These are phyloP conservation scores for Synchytrium microbalum DNA, from an alignment of 371 early-diverging fungal genomes.

Conservation along the genomic window DNA sequence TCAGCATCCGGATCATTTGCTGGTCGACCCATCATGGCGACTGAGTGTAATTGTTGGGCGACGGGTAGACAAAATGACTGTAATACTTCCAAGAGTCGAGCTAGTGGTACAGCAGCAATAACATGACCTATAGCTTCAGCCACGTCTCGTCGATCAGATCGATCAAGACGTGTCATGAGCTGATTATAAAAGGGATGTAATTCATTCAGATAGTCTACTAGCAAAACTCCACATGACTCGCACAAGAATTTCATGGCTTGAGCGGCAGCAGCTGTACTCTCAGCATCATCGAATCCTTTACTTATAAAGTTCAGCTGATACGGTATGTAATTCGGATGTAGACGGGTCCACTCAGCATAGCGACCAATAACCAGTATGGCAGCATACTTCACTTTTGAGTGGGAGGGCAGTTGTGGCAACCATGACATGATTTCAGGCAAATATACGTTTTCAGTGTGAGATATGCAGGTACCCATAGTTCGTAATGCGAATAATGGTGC, in stretches of 20 bases:
- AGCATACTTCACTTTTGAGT: slow-evolving; percentile 89
- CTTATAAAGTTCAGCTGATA: slow-evolving; percentile 78
- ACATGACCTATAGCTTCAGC: slow-evolving; percentile 86
- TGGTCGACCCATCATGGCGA: slow-evolving; percentile 19
- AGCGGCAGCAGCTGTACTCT: slow-evolving; percentile 75
- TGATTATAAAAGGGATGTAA: slow-evolving; percentile 70
- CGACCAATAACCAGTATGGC: slow-evolving; percentile 91
- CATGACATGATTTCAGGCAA: slow-evolving; percentile 84
- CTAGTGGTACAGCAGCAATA: slow-evolving; percentile 60
- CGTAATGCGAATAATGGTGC: slow-evolving; percentile 88
- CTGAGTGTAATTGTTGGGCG: slow-evolving; percentile 55
- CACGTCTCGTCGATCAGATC: slow-evolving; percentile 67
- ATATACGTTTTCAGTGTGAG: slow-evolving; percentile 56
- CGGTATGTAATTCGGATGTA: slow-evolving; percentile 78
- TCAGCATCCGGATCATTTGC: slow-evolving; percentile 10
- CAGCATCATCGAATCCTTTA: slow-evolving; percentile 71
- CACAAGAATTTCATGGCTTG: slow-evolving; percentile 81
- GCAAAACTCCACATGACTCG: slow-evolving; percentile 78
- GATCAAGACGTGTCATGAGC: slow-evolving; percentile 54
- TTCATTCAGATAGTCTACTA: slow-evolving; percentile 62
- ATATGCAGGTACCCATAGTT: slow-evolving; percentile 81
- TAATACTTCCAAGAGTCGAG: slow-evolving; percentile 55
- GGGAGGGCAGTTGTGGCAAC: slow-evolving; percentile 71
- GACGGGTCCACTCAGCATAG: slow-evolving; percentile 86
- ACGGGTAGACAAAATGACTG: slow-evolving; percentile 77